Base-by-base conservation (phyloP, 2,329 filamentous ascomycete species). In the Nigrograna mackinnonii region DNA sequence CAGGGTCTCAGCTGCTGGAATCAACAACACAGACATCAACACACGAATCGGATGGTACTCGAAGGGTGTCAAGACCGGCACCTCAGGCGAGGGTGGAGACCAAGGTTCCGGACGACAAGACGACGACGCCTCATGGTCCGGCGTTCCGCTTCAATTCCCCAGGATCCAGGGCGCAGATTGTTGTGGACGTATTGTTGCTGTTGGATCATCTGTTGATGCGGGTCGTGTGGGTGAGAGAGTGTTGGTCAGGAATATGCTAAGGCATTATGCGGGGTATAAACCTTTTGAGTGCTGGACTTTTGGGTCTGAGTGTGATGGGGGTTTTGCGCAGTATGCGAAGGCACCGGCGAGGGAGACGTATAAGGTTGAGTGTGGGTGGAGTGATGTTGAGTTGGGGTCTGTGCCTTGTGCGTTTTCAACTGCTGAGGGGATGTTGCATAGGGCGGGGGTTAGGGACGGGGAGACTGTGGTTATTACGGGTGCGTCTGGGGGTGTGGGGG, bases 1-100 rank as follows among this genome's bases (percentile, higher is more conserved):
- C 24, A 33, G 22, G 5, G 47, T 47, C 18, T 13, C 44, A 3
- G 47, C 47, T 12, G 47, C 47, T 1, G 44, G 43, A 6, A 35
- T 46, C 5, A 49, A 49, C 35, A 49, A 47, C 35, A 49, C 47
- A 26, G 47, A 49, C 26, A 44, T 49, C 37, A 49, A 49, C 35
- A 49, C 47, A 2, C 40, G 47, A 3, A 49, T 49, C 13, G 47
- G 47, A 1, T 47, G 47, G 47, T 49, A 50, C 34, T 41, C 36
- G n/a, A 50, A 50, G 17, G 35, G 43, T 24, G 26, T 50, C 16
- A 36, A 31, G 2, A 28, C 14, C 17, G 35, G 36, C 14, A 47
- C 47, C 26, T 33, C 26, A 14, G 20, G 22, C 17, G 33, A 30
- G 24, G 37, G 19, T 16, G 22, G 22, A 32, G 13, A 32, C 22